phyloP scores from a whole-genome alignment of 495 filamentous ascomycete genomes.

The Penicillium maclennaniae region DNA sequence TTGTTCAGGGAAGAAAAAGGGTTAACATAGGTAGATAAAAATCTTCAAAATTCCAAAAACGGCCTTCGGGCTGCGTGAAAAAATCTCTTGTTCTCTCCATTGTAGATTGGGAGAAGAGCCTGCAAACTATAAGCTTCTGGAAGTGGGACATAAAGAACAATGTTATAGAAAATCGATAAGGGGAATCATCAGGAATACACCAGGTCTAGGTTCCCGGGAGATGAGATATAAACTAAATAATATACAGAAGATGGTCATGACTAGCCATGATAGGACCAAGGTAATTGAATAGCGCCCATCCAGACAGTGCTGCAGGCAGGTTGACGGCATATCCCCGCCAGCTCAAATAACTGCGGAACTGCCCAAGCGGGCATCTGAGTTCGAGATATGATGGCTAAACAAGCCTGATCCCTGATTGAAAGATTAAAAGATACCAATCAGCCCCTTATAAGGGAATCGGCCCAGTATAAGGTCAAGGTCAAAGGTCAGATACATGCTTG shows the following conservation, averaged over 20 bases:
- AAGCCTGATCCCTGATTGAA: too few species aligned
- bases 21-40: neutral
- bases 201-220: neutral
- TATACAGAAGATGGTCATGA: conserved; percentile 1
- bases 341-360: too few species aligned
- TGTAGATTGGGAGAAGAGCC: neutral
- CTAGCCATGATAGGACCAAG: neutral
- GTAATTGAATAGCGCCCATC: too few species aligned
- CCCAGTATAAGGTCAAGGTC: too few species aligned
- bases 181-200: neutral
- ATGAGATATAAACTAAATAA: conserved; percentile 1
- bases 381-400: too few species aligned
- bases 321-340: too few species aligned
- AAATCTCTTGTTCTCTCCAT: neutral
- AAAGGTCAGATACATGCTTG: too few species aligned
- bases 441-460: too few species aligned
- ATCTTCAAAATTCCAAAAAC: conserved; percentile 5
- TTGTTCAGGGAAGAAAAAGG: neutral
- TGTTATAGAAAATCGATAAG: neutral
- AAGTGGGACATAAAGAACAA: neutral
- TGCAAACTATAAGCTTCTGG: neutral
- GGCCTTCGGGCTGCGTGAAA: neutral
- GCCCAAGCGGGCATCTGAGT: too few species aligned
- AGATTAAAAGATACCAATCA: too few species aligned
- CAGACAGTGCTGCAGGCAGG: too few species aligned